Evolutionary conservation across 1,139 yeast species (phyloP), one percentile per base, ranked within the genome.

Genomic region (Magnusiomyces paraingens): DNA sequence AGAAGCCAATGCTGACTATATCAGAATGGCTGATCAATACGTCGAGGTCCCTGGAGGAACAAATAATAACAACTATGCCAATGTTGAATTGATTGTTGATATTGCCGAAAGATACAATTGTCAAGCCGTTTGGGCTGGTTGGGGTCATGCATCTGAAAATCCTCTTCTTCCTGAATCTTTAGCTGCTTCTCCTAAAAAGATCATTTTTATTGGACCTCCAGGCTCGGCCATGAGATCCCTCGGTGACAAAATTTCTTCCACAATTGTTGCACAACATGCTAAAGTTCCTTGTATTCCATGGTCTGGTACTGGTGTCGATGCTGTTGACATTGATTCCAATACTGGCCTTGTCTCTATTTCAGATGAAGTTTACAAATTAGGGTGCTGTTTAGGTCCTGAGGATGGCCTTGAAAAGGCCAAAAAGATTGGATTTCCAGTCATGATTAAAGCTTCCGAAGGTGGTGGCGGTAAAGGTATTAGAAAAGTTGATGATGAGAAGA

Each of bases 101-200:
- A 78, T 93, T 55, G 99, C 99, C 45, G 99, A 93, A 75, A 85
- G 97, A 74, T 85, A 96, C 52, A 82, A 89, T 61, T 98, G 87
- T 56, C 96, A 93, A 70, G 99, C 99, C 26, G 99, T 93, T 57
- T 93, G 99, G 99, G 99, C 99, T 39, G 99, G 99, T 64, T 73
- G 98, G 98, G 99, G 99, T 64, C 99, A 94, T 70, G 99, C 99
- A 41, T 88, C 96, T 22, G 99, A 93, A 74, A 93, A 94, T 73
- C 99, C 99, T 17, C 72, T 78, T 56, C 81, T 93, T 62, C 99
- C 99, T 47, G 99, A 93, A 73, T 83, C 80, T 70, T 78, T 93
- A 70, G 97, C 98, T 20, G 85, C 86, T 35, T 88, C 96, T 17
- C 90, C 91, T 55, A 86, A 89, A 71, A 86, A 80, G 66, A 86